Evolutionary conservation across 331 rosid species (phyloP), one percentile per base, ranked within the genome.

Genomic region (Erythrophleum ivorense): DNA sequence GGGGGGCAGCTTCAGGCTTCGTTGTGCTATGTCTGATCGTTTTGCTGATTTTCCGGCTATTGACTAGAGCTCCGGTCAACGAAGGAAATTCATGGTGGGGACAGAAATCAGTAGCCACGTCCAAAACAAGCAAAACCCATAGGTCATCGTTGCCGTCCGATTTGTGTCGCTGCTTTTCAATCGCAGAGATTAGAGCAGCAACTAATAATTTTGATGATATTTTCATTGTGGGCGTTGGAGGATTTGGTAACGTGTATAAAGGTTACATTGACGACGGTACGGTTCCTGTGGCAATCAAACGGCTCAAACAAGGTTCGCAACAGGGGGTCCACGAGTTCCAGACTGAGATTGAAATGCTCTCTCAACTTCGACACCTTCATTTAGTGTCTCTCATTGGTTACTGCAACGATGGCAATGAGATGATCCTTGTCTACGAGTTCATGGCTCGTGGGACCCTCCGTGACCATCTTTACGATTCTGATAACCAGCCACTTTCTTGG

Each of bases 191-290:
- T 4, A 73, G 0, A 49, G 76, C 78, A 2, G 84, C 88, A 11
- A 85, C 85, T 0, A 82, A 81, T 7, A 54, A 81, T 16, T 88
- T 88, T 7, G 79, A 81, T 3, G 63, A 53, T 9, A 36, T 38
- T 3, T 50, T 79, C 36, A 45, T 83, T 19, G 16, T 83, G 0
- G 87, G 86, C 0, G 82, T 55, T 0, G 88, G 91, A 40, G 87
- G 89, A 9, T 88, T 85, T 21, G 86, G 88, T 0, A 79, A 65
- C 10, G 89, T 71, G 60, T 50, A 71, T 18, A 72, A 73, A 33
- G 78, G 78, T 5, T 53, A 73, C 65, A 73, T 54, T 1, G 65
- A 73, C 11, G 16, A 73, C 13, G 71, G 59, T 3, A 19, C 50
- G 21, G 55, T 41, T 15, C 63, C 64, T 8, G 77, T 53, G 1